Evolutionary conservation across 306 rosid species (phyloP), one percentile per base, ranked within the genome.

Genomic region (Quercus cerris): DNA sequence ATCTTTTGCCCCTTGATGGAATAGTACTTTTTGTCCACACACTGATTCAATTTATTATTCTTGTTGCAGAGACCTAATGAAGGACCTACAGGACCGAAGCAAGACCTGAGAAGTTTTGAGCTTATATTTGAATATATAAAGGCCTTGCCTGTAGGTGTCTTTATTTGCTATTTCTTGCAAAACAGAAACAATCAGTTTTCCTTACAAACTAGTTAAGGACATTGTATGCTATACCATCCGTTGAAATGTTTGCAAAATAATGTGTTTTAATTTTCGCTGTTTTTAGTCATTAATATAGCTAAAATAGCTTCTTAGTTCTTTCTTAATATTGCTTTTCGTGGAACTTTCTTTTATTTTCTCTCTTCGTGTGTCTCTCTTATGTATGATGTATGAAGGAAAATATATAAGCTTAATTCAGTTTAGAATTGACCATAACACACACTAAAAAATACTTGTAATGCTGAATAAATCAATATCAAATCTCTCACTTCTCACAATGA

Each of bases 81-180:
- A 81, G 91, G 75, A 74, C 81, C 93, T 57, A 57, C 84, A 9
- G 78, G 82, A 23, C 74, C 4, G 76, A 82, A 84, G 49, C 94
- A 95, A 89, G 99, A 95, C 81, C 83, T 86, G 80, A 91, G 99
- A 87, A 93, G 97, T 90, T 95, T 95, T 87, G 82, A 89, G 87
- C 97, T 95, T 79, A 90, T 91, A 77, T 71, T 95, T 83, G 99
- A 95, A 73, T 95, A 91, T 85, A 88, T 95, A 79, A 95, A 95
- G 85, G 99, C 99, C 84, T 79, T 93, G 84, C 99, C 99, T 63
- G 98, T 95, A 89, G 77, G 98, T 85, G 73, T 58, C 75, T 46
- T 27, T 31, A 23, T 81, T 31, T 70, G 33, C 19, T 78, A 58
- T 78, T 67, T 67, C 58, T 77, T 73, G 46, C 80, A 74, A 74